phyloP scores from a whole-genome alignment of 2,329 filamentous ascomycete species.

The Venturia pyrina region DNA sequence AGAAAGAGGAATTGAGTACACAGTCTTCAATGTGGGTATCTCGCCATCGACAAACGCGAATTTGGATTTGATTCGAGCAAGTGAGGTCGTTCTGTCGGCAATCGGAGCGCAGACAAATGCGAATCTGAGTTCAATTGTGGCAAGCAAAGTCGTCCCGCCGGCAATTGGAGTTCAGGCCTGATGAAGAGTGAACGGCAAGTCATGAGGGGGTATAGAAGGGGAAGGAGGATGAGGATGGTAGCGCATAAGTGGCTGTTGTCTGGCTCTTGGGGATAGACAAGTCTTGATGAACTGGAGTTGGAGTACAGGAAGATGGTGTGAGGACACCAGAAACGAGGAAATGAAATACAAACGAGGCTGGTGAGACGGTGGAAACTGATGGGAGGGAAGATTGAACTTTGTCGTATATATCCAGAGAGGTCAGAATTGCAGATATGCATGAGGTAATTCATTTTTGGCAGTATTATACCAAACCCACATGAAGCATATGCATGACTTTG shows the following conservation, averaged over 20 bases:
- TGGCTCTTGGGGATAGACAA: too few species aligned
- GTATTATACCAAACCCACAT: neutral
- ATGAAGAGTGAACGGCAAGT: neutral
- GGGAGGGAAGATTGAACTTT: neutral
- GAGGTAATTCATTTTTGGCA: too few species aligned
- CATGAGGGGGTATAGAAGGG: neutral
- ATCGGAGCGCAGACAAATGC: neutral
- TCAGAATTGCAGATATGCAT: neutral
- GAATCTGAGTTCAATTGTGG: neutral
- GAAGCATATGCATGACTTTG: too few species aligned
- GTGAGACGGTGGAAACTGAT: neutral
- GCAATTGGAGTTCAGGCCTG: neutral
- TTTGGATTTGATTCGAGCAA: neutral
- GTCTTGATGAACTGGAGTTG: too few species aligned
- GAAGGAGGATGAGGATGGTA: neutral
- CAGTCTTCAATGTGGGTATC: neutral
- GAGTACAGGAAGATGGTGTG: too few species aligned
- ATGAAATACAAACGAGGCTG: too few species aligned
- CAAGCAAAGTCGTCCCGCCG: neutral
- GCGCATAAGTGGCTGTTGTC: too few species aligned
- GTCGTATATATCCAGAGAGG: neutral
- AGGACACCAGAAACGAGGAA: too few species aligned
- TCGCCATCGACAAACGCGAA: neutral
- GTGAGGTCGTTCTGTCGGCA: neutral
- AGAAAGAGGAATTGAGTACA: neutral